Conservation (phyloP, 2,329 filamentous ascomycete genomes). For the Bertia moriformis region DNA sequence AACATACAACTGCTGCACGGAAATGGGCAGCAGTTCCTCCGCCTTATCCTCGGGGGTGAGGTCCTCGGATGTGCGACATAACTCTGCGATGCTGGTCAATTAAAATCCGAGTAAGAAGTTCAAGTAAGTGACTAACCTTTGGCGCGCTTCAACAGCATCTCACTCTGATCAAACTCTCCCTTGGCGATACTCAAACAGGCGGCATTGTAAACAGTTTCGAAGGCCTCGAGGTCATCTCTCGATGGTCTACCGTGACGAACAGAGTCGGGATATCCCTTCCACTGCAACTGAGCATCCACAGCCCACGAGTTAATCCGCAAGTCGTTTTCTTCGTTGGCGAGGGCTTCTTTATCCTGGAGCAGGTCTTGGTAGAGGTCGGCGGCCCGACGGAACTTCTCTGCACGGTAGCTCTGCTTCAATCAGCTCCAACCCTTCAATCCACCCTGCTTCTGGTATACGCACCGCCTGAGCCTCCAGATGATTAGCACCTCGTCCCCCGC, state of each 20-base stretch:
- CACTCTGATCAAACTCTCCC: conserved; percentile 39
- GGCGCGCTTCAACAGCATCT: conserved; percentile 42
- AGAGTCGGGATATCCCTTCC: conserved; percentile 34
- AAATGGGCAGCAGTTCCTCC: conserved; percentile 43
- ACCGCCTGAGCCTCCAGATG: conserved; percentile 50
- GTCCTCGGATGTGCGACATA: conserved; percentile 44
- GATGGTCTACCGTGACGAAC: conserved; percentile 34
- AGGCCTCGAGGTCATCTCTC: conserved; percentile 44
- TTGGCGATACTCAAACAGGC: conserved; percentile 47
- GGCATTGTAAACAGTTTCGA: conserved; percentile 51
- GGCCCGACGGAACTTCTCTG: conserved; percentile 40
- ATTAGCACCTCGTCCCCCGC: conserved; percentile 29
- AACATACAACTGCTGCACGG: conserved; percentile 46
- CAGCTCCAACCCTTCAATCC: background rate
- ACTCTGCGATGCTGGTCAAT: conserved; percentile 17
- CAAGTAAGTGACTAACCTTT: conserved; percentile 21
- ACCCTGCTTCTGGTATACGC: too few relatives aligned
- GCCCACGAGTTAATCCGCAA: conserved; percentile 46
- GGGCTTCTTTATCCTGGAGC: conserved; percentile 23
- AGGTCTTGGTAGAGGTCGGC: conserved; percentile 32
- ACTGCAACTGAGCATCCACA: conserved; percentile 45
- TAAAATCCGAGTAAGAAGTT: background rate
- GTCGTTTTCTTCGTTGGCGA: conserved; percentile 37
- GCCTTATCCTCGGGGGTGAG: conserved; percentile 42
- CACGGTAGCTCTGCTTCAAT: conserved; percentile 30